A percentile compares a stretch with the other conserved stretches of the same genome.
Conservation (phyloP, 1,139 yeast species). For the Zygosaccharomyces pseudobailii region DNA sequence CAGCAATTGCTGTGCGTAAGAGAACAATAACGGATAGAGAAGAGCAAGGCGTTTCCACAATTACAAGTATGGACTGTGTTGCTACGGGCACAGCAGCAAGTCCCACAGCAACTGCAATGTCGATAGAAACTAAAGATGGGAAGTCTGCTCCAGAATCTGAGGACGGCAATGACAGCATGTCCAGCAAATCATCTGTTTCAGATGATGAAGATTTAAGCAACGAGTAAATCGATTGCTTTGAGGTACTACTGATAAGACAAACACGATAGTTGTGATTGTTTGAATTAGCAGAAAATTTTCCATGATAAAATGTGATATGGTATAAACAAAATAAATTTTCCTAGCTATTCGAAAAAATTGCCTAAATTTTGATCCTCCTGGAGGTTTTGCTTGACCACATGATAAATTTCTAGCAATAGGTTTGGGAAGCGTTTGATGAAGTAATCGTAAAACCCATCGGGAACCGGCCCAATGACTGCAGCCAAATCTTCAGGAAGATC, state of each 20-base stretch:
- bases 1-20: background rate
- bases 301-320: too few relatives aligned
- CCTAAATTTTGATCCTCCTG: constrained; percentile 57
- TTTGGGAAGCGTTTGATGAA: constrained; percentile 73
- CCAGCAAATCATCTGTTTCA: constrained; percentile 2
- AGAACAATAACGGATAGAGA: constrained; percentile 7
- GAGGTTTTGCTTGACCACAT: constrained; percentile 54
- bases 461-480: constrained; percentile 67
- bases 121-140: constrained; percentile 12
- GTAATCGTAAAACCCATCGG: constrained; percentile 76
- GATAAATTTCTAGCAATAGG: constrained; percentile 69
- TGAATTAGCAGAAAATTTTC: too few relatives aligned
- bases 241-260: too few relatives aligned
- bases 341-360: constrained; percentile 43
- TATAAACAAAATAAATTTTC: background rate
- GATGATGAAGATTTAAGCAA: background rate
- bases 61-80: too few relatives aligned
- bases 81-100: too few relatives aligned
- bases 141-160: constrained; percentile 11
- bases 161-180: constrained; percentile 14
- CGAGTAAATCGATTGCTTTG: too few relatives aligned
- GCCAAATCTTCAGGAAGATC: constrained; percentile 70
- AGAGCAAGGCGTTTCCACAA: background rate
- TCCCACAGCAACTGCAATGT: background rate
- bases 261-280: too few relatives aligned